Percentiles rank a stretch among this genome's conserved stretches.
Conservation (phyloP, 371 early-diverging fungal genomes). For the Mortierella sp. region DNA sequence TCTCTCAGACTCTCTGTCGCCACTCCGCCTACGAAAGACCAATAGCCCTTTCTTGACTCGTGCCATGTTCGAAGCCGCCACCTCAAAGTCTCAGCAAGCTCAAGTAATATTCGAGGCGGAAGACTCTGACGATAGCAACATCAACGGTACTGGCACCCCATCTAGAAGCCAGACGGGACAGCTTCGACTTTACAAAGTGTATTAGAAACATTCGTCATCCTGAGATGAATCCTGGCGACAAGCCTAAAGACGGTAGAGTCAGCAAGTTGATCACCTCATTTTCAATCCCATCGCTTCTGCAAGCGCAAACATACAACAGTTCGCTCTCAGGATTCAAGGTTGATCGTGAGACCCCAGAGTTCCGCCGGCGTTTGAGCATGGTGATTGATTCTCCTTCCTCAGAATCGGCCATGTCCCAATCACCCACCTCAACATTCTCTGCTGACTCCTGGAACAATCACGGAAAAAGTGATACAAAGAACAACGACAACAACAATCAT, state of each 20-base stretch:
- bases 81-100: neutral
- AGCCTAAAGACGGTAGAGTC: slow-evolving; percentile 6
- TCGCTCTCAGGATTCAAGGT: neutral
- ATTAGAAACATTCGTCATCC: neutral
- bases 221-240: neutral
- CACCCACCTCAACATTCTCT: slow-evolving; percentile 5
- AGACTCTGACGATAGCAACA: too few relatives aligned
- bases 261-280: slow-evolving; percentile 22
- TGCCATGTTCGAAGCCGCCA: neutral
- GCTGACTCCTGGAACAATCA: slow-evolving; percentile 10
- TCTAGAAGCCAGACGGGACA: too few relatives aligned
- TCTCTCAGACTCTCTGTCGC: slow-evolving; percentile 24
- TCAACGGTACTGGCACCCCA: neutral
- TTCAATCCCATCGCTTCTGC: slow-evolving; percentile 24
- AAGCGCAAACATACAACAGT: neutral
- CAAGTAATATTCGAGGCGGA: neutral
- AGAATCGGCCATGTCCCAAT: slow-evolving; percentile 10
- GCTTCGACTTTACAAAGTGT: neutral
- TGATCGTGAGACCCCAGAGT: neutral
- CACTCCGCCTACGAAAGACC: slow-evolving; percentile 19
- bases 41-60: slow-evolving; percentile 23
- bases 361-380: slow-evolving; percentile 14
- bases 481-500: neutral
- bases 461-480: neutral
- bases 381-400: slow-evolving; percentile 18